A percentile compares a stretch with the other conserved stretches of the same genome.
phyloP scores from a whole-genome alignment of 2,329 filamentous ascomycete species.

The Colletotrichum agaves region DNA sequence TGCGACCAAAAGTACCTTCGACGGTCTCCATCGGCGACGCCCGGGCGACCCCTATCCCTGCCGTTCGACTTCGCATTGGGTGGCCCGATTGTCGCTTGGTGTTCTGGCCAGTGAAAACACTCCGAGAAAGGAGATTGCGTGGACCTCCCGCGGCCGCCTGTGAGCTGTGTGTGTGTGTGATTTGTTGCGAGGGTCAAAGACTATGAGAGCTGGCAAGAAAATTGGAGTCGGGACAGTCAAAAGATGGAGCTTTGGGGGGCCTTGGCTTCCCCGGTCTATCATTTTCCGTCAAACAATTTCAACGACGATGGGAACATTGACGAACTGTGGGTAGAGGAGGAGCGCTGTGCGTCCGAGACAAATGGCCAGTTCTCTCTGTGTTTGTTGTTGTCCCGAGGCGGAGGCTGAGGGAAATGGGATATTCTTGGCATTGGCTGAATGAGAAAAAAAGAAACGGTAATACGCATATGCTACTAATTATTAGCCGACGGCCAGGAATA shows the following conservation, averaged over 20 bases:
- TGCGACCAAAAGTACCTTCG: neutral
- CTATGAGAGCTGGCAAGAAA: too few species aligned
- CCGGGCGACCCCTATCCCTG: neutral
- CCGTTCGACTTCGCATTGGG: neutral
- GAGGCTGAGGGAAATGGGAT: too few species aligned
- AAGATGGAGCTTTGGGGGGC: neutral
- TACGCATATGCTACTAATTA: too few species aligned
- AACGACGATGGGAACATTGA: neutral
- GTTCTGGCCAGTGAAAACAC: conserved; percentile 9
- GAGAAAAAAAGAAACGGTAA: too few species aligned
- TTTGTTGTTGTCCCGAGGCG: too few species aligned
- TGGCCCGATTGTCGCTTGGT: neutral
- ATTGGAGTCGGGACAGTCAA: too few species aligned
- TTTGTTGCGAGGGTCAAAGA: neutral
- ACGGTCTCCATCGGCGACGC: neutral
- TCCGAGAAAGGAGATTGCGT: conserved; percentile 1
- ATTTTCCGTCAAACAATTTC: neutral
- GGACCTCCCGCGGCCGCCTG: too few species aligned
- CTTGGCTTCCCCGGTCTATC: neutral
- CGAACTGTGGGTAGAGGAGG: too few species aligned
- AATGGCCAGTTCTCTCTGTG: too few species aligned
- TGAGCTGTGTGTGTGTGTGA: neutral
- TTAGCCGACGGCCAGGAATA: too few species aligned
- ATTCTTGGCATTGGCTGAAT: too few species aligned
- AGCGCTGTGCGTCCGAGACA: too few species aligned